Evolutionary conservation across 257 asterid genomes (phyloP).

Genomic region (Solanum chiquidenum): DNA sequence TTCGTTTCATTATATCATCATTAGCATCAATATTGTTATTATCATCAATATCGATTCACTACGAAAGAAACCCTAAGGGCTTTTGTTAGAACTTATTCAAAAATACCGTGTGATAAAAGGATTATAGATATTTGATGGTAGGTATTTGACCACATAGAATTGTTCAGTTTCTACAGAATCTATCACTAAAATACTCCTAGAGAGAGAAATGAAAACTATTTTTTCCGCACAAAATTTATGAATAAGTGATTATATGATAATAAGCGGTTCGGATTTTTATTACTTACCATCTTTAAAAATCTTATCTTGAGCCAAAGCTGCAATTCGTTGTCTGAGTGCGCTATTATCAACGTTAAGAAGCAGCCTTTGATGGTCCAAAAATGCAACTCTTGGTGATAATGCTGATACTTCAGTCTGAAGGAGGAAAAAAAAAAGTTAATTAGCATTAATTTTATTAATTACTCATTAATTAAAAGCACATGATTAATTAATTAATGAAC

Average conservation of each 20-base stretch:
- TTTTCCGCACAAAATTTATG: rapidly evolving
- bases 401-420: conserved; percentile 81
- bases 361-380: conserved; percentile 79
- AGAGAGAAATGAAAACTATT: neutral
- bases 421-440: neutral
- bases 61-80: rapidly evolving
- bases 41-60: neutral
- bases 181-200: neutral
- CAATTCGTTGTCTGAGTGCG: conserved; percentile 81
- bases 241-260: neutral
- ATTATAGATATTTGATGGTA: neutral
- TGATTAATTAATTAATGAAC: neutral
- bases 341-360: conserved; percentile 78
- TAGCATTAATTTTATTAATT: neutral
- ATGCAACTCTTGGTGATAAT: conserved; percentile 88
- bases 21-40: neutral
- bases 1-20: neutral
- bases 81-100: neutral
- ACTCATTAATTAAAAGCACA: neutral
- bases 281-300: conserved; percentile 91
- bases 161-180: neutral
- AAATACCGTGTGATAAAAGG: neutral
- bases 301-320: conserved; percentile 93
- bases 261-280: neutral
- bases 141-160: neutral